phyloP scores from a whole-genome alignment of 1,284 basidiomycete species.

The Malassezia japonica region DNA sequence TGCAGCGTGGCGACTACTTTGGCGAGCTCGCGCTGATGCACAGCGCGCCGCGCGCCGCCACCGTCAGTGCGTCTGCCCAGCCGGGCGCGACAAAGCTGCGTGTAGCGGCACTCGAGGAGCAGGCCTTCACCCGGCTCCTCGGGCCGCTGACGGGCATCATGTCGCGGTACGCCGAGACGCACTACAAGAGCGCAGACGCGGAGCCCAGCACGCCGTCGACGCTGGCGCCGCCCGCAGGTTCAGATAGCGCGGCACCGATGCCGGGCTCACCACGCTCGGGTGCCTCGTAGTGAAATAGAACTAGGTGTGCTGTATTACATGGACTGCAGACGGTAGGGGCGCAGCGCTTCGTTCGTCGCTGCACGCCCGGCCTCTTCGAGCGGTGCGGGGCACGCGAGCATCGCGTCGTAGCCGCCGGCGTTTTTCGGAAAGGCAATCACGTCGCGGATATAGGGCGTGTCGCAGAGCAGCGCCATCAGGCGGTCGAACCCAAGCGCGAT shows the following conservation, averaged over 20 bases:
- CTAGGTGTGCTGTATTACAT: background rate
- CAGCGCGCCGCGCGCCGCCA: slow-evolving; percentile 78
- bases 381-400: slow-evolving; percentile 74
- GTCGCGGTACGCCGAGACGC: slow-evolving; percentile 62
- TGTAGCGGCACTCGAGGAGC: slow-evolving; percentile 83
- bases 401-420: slow-evolving; percentile 67
- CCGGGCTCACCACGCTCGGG: slow-evolving; percentile 5
- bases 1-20: slow-evolving; percentile 91
- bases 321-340: background rate
- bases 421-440: slow-evolving; percentile 95
- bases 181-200: slow-evolving; percentile 33
- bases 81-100: slow-evolving; percentile 41
- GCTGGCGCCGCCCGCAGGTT: background rate
- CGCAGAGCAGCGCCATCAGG: slow-evolving; percentile 77
- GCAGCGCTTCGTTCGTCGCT: background rate
- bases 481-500: slow-evolving; percentile 79
- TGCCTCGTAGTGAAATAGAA: background rate
- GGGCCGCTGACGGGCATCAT: slow-evolving; percentile 80
- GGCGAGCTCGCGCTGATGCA: slow-evolving; percentile 80
- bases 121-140: slow-evolving; percentile 85
- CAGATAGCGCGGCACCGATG: background rate
- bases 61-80: slow-evolving; percentile 66
- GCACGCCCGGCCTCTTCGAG: slow-evolving; percentile 4
- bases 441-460: slow-evolving; percentile 73
- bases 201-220: background rate